phyloP scores from a whole-genome alignment of 345 rosid genomes.

The Moricandia arvensis region DNA sequence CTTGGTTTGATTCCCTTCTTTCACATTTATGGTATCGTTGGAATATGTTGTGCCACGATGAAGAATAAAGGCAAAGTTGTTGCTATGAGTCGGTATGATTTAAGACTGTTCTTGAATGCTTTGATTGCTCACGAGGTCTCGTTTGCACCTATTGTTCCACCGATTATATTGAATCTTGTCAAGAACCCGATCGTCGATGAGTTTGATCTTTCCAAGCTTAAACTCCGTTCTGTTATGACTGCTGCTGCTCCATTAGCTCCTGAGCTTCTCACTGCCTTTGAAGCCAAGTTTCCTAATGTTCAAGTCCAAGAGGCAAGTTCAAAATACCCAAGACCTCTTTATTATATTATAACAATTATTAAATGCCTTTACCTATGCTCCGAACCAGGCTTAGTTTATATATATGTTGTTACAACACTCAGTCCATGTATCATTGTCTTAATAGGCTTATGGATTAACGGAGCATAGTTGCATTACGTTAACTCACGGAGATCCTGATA shows the following conservation, averaged over 20 bases:
- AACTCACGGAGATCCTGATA: constrained; percentile 63
- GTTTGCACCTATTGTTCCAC: constrained; percentile 92
- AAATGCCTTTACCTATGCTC: too few species aligned
- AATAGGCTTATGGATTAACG: constrained; percentile 90
- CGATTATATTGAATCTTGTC: constrained; percentile 70
- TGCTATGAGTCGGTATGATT: constrained; percentile 68
- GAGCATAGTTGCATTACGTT: constrained; percentile 97
- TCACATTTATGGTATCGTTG: constrained; percentile 84
- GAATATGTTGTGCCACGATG: constrained; percentile 83
- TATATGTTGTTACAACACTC: neutral
- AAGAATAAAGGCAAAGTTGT: constrained; percentile 94
- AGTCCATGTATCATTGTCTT: neutral
- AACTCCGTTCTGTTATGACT: constrained; percentile 76
- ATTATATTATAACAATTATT: too few species aligned
- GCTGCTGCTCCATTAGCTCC: constrained; percentile 95
- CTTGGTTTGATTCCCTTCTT: constrained; percentile 89
- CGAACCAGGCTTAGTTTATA: too few species aligned
- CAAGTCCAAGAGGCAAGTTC: constrained; percentile 76
- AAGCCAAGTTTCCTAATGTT: constrained; percentile 70
- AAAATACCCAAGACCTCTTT: neutral
- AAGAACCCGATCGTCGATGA: constrained; percentile 84
- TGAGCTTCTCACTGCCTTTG: constrained; percentile 65
- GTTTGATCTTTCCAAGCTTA: constrained; percentile 76
- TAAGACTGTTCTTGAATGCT: constrained; percentile 67
- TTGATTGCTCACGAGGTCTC: constrained; percentile 69